Evolutionary conservation across 345 rosid species (phyloP).

Genomic region (Citrus hindsii): DNA sequence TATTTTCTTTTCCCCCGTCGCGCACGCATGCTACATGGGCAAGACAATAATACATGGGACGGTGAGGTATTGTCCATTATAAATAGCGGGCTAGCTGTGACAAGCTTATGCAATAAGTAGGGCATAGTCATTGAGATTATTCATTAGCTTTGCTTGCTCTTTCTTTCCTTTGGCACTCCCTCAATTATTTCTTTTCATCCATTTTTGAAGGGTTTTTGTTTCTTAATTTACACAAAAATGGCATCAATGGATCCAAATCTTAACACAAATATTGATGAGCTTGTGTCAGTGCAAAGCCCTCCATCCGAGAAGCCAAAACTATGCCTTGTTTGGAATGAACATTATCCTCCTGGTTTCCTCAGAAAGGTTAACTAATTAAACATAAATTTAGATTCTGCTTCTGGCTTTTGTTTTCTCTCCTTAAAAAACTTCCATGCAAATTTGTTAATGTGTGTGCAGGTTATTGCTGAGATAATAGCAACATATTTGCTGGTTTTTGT

Average conservation of each 20-base stretch:
- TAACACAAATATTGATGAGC: not conserved
- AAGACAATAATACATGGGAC: not conserved
- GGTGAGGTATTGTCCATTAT: not conserved
- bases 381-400: not conserved
- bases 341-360: constrained; percentile 38
- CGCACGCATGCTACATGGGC: not conserved
- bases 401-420: not conserved
- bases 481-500: constrained; percentile 59
- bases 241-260: constrained; percentile 19
- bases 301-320: not conserved
- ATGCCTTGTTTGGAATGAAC: constrained; percentile 1
- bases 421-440: not conserved
- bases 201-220: not conserved
- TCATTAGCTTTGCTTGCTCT: not conserved
- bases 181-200: not conserved
- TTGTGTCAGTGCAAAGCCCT: constrained; percentile 9
- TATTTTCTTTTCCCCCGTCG: not conserved
- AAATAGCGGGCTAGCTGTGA: not conserved
- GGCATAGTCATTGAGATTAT: not conserved
- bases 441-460: constrained; percentile 19
- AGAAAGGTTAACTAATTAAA: constrained; percentile 37
- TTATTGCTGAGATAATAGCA: constrained; percentile 53
- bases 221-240: constrained; percentile 14
- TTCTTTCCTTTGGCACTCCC: not conserved
- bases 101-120: not conserved